Percentiles rank a stretch among this genome's conserved stretches.
Conservation (phyloP, 805 yeast genomes). For the Pichia ethanolica region DNA sequence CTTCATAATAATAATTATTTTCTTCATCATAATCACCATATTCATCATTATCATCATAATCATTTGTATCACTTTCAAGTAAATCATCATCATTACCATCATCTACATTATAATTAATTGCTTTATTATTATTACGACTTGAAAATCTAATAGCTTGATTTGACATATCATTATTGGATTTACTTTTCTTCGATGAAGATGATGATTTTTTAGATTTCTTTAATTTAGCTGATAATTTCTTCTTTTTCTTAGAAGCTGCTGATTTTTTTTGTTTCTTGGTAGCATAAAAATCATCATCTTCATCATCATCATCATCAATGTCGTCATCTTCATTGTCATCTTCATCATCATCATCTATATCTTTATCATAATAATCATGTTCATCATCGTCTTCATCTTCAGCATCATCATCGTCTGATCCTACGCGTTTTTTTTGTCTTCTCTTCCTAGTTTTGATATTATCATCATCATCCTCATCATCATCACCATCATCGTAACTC, state of each 20-base stretch:
- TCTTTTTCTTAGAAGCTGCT: neutral
- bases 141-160: slow-evolving; percentile 52
- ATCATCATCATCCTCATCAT: slow-evolving; percentile 26
- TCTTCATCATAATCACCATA: slow-evolving; percentile 12
- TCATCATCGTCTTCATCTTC: neutral
- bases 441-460: slow-evolving; percentile 16
- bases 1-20: slow-evolving; percentile 10
- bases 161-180: neutral
- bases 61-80: slow-evolving; percentile 36
- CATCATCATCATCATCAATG: slow-evolving; percentile 25
- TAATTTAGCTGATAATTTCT: neutral
- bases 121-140: slow-evolving; percentile 53
- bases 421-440: slow-evolving; percentile 18
- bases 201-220: neutral
- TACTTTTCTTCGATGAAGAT: too few species aligned
- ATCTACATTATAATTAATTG: slow-evolving; percentile 70
- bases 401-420: too few species aligned
- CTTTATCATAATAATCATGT: slow-evolving; percentile 17
- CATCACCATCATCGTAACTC: slow-evolving; percentile 6
- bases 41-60: slow-evolving; percentile 16
- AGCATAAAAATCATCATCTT: slow-evolving; percentile 26
- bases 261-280: slow-evolving; percentile 11
- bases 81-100: slow-evolving; percentile 52
- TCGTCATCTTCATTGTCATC: slow-evolving; percentile 27
- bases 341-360: slow-evolving; percentile 23